These are phyloP conservation scores for Saccharum hybrid DNA, from an alignment of 202 grass and related monocot species.

Conservation along the genomic window DNA sequence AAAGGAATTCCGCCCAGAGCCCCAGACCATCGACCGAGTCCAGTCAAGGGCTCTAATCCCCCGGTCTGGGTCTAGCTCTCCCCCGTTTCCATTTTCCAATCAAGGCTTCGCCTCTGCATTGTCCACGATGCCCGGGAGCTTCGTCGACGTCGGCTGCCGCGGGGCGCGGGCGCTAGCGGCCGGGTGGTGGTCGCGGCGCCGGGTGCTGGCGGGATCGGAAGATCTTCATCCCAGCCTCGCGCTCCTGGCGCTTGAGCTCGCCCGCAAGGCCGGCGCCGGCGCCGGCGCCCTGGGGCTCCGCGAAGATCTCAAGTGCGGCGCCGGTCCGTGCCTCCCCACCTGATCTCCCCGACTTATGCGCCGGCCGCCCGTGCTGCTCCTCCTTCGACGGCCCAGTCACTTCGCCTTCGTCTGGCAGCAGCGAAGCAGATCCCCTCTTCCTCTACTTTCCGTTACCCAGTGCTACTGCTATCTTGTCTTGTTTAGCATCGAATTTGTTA, in stretches of 20 bases:
- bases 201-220: not conserved
- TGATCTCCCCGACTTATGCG: not conserved
- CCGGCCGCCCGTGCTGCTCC: not conserved
- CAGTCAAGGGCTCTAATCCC: no score
- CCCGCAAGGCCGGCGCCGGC: not conserved
- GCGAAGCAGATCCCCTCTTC: not conserved
- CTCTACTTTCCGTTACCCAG: not conserved
- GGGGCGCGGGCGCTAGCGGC: not conserved
- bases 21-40: no score
- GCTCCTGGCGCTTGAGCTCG: not conserved
- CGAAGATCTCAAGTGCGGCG: not conserved
- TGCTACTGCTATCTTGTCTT: not conserved
- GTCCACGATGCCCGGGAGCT: not conserved
- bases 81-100: no score
- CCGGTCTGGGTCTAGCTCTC: no score
- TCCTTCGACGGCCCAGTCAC: not conserved
- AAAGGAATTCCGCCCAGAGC: no score
- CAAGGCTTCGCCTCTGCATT: not conserved
- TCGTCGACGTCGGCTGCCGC: not conserved
- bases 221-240: not conserved
- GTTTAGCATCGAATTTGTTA: not conserved
- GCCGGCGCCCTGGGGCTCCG: not conserved
- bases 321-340: not conserved
- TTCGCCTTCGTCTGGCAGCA: not conserved
- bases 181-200: slow-evolving; percentile 8